phyloP scores from a whole-genome alignment of 257 asterid genomes.

The Fraxinus pennsylvanica region DNA sequence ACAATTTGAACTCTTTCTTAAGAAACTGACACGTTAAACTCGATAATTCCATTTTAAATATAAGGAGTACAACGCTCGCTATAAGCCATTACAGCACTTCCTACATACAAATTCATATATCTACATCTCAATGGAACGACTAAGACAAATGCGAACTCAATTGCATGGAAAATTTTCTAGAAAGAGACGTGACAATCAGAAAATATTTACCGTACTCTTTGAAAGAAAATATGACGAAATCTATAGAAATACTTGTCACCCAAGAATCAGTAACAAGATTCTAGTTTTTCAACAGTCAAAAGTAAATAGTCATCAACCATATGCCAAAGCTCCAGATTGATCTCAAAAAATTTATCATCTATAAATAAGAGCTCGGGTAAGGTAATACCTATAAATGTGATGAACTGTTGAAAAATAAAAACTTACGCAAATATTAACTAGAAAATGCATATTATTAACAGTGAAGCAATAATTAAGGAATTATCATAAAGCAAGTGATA shows the following conservation, averaged over 20 bases:
- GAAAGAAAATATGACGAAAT: not conserved
- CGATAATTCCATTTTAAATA: not conserved
- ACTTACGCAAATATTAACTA: not conserved
- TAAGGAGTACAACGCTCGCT: not conserved
- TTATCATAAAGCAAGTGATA: not conserved
- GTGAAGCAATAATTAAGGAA: not conserved
- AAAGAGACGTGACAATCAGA: not conserved
- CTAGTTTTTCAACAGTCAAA: not conserved
- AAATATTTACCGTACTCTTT: not conserved
- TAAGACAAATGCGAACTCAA: not conserved
- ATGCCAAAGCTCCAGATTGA: not conserved
- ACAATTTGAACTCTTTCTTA: not conserved
- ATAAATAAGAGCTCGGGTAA: not conserved
- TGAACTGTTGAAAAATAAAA: not conserved
- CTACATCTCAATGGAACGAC: not conserved
- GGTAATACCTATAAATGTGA: not conserved
- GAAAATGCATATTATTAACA: not conserved
- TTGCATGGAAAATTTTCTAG: not conserved
- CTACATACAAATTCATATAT: not conserved
- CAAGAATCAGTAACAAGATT: not conserved
- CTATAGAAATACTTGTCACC: not conserved
- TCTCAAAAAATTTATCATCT: not conserved
- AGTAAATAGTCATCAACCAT: not conserved
- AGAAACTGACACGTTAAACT: not conserved
- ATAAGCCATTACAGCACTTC: not conserved